These are phyloP conservation scores for Discostella stelligeroides DNA, from an alignment of 108 stramenopile genomes.

Conservation along the genomic window DNA sequence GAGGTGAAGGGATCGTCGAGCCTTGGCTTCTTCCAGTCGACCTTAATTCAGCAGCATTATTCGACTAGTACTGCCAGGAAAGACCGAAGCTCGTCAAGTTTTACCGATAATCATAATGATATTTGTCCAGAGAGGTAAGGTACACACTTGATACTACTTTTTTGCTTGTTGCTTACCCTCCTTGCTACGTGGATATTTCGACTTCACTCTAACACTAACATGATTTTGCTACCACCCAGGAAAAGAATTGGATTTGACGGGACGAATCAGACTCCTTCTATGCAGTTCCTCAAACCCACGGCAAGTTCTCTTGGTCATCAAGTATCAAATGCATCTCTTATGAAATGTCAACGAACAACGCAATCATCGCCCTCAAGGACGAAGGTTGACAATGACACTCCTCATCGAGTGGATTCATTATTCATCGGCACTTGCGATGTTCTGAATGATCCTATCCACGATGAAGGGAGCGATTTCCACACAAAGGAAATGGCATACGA, in stretches of 20 bases:
- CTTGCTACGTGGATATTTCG: background rate
- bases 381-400: background rate
- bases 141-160: background rate
- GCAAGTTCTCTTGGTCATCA: slow-evolving; percentile 21
- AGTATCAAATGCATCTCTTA: slow-evolving; percentile 12
- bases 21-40: no score
- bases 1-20: no score
- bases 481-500: slow-evolving; percentile 11
- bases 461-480: background rate
- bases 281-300: slow-evolving; percentile 25
- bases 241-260: slow-evolving; percentile 27
- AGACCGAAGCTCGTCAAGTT: no score
- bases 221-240: background rate
- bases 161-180: background rate
- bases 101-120: no score
- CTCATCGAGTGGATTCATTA: background rate
- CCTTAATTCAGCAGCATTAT: no score
- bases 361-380: background rate
- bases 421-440: background rate
- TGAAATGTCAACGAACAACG: background rate
- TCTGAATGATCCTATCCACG: background rate
- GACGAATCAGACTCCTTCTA: slow-evolving; percentile 20
- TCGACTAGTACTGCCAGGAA: no score
- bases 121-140: slow-evolving; percentile 10
- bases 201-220: no score